Percentiles rank a stretch among this genome's conserved stretches.
phyloP scores from a whole-genome alignment of 352 stramenopile genomes.

The Phytophthora quininea region DNA sequence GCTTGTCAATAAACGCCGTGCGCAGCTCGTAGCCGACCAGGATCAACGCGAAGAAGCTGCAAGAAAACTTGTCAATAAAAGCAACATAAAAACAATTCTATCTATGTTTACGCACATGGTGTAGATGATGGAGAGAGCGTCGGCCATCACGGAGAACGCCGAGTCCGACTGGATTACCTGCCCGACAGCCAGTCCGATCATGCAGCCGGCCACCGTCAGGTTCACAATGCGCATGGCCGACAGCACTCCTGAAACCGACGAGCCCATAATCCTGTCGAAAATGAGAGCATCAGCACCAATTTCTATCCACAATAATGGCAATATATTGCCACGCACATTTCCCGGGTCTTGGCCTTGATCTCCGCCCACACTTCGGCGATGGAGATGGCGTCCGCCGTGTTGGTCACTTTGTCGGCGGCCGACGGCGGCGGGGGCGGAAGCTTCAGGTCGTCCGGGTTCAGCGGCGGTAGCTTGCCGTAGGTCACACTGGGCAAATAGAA shows the following conservation, averaged over 20 bases:
- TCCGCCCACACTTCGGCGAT: slow-evolving; percentile 86
- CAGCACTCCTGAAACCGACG: slow-evolving; percentile 80
- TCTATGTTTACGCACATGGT: slow-evolving; percentile 61
- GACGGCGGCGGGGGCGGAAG: slow-evolving; percentile 76
- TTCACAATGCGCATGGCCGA: slow-evolving; percentile 82
- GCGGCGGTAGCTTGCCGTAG: slow-evolving; percentile 79
- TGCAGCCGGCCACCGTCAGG: slow-evolving; percentile 70
- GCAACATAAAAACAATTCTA: neutral
- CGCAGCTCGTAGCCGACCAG: slow-evolving; percentile 86
- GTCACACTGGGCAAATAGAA: slow-evolving; percentile 39
- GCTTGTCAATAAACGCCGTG: slow-evolving; percentile 66
- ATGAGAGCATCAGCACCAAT: slow-evolving; percentile 4
- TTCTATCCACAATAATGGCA: neutral
- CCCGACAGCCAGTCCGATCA: slow-evolving; percentile 74
- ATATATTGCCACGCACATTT: slow-evolving; percentile 57
- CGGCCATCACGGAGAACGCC: slow-evolving; percentile 76
- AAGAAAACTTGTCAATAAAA: slow-evolving; percentile 3
- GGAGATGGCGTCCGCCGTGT: slow-evolving; percentile 71
- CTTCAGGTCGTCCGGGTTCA: slow-evolving; percentile 89
- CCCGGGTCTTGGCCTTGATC: slow-evolving; percentile 78
- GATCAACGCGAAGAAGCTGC: slow-evolving; percentile 84
- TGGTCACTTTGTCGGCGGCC: slow-evolving; percentile 72
- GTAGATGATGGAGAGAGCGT: slow-evolving; percentile 82
- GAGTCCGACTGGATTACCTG: slow-evolving; percentile 75
- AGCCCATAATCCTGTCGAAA: slow-evolving; percentile 69